Evolutionary conservation across 495 filamentous ascomycete species (phyloP).

Genomic region (Hypoxylon trugodes): DNA sequence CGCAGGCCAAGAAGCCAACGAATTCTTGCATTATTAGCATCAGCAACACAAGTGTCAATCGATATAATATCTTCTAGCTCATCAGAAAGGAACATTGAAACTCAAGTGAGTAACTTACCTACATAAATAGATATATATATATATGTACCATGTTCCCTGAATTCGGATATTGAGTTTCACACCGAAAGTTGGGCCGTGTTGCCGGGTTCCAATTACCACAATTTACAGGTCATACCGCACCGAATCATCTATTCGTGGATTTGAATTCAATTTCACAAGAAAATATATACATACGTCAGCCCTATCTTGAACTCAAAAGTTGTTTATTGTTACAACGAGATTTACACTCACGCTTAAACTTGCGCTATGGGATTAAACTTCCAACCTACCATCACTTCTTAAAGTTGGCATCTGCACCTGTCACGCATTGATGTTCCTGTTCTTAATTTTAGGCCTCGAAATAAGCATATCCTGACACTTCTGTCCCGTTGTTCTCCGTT

Average conservation of each 20-base stretch:
- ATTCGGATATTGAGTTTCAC: constrained; percentile 13
- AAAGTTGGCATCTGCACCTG: constrained; percentile 20
- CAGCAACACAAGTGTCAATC: constrained; percentile 17
- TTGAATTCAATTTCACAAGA: too few species aligned
- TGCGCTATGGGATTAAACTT: not conserved
- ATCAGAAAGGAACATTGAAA: constrained; percentile 19
- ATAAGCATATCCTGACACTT: constrained; percentile 22
- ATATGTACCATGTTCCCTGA: not conserved
- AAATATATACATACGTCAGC: too few species aligned
- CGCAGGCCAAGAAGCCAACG: constrained; percentile 10
- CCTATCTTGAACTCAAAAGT: too few species aligned
- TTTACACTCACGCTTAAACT: constrained; percentile 7
- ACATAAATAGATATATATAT: too few species aligned
- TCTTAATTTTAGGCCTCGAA: not conserved
- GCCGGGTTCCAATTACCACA: constrained; percentile 15
- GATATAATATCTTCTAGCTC: constrained; percentile 1
- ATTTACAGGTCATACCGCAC: too few species aligned
- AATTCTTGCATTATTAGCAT: constrained; percentile 22
- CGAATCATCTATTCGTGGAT: too few species aligned
- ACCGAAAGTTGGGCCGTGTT: constrained; percentile 34
- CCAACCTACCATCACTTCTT: too few species aligned
- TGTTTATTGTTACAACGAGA: not conserved
- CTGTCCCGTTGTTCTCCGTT: not conserved
- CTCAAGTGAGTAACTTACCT: not conserved
- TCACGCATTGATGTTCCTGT: constrained; percentile 3